Conservation (phyloP, 164 flowering plant species). For the Paratinospora sagittata region DNA sequence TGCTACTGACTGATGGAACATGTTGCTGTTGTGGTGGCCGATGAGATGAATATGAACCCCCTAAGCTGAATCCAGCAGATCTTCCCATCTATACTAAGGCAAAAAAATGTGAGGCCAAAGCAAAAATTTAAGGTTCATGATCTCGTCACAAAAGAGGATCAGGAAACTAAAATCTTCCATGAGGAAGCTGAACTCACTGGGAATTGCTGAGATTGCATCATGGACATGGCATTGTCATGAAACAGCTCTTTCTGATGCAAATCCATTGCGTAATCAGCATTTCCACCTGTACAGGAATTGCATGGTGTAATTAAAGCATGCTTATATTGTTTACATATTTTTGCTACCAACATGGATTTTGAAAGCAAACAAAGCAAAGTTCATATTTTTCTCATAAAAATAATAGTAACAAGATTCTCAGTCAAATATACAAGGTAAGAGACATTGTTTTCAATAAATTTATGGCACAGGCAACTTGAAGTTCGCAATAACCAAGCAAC, state of each 20-base stretch:
- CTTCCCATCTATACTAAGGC: slow-evolving; percentile 44
- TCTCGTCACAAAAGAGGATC: not conserved
- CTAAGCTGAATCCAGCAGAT: slow-evolving; percentile 76
- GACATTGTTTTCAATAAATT: not conserved
- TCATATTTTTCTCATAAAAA: not conserved
- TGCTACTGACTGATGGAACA: slow-evolving; percentile 55
- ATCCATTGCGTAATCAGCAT: slow-evolving; percentile 67
- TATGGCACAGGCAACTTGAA: not conserved
- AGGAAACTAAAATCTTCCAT: not conserved
- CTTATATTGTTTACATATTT: not conserved
- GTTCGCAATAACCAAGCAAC: not conserved
- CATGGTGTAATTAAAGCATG: not conserved
- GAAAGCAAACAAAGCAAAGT: not conserved
- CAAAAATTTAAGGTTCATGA: not conserved
- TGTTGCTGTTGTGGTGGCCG: slow-evolving; percentile 65
- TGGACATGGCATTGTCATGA: slow-evolving; percentile 65
- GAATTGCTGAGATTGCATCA: slow-evolving; percentile 85
- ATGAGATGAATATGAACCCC: slow-evolving; percentile 68
- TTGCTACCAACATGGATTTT: not conserved
- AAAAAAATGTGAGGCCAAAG: not conserved
- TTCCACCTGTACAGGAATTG: slow-evolving; percentile 37
- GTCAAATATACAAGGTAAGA: not conserved
- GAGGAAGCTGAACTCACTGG: slow-evolving; percentile 42
- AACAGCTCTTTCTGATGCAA: slow-evolving; percentile 85
- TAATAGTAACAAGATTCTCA: not conserved